Conservation (phyloP, 148 eudicot species). For the Arbutus unedo region DNA sequence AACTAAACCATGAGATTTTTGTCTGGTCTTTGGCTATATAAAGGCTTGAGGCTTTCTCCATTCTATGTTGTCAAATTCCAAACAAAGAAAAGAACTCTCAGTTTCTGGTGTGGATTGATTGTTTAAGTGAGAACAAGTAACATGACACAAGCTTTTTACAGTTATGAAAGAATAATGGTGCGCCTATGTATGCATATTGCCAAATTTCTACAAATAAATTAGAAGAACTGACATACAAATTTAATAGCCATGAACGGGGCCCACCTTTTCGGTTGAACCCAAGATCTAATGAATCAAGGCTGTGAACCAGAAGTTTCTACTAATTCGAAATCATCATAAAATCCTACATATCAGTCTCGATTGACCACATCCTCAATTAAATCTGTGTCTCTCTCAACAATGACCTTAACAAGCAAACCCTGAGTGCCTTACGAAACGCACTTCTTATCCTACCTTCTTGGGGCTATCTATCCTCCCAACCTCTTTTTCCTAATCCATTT, state of each 20-base stretch:
- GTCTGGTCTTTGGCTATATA: neutral
- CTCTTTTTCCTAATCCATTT: neutral
- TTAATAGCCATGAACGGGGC: neutral
- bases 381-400: neutral
- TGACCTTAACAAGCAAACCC: neutral
- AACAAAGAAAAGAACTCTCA: neutral
- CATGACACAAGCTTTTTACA: neutral
- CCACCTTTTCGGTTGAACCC: neutral
- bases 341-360: neutral
- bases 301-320: no score
- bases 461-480: neutral
- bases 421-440: neutral
- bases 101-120: neutral
- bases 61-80: neutral
- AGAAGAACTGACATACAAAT: neutral
- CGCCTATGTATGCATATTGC: neutral
- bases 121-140: slow-evolving; percentile 3
- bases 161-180: neutral
- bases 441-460: neutral
- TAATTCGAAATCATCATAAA: neutral
- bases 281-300: neutral
- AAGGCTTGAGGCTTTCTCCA: neutral
- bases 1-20: neutral
- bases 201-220: neutral
- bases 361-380: neutral